Evolutionary conservation across 805 yeast genomes (phyloP).

Genomic region (Suhomyces sp.): DNA sequence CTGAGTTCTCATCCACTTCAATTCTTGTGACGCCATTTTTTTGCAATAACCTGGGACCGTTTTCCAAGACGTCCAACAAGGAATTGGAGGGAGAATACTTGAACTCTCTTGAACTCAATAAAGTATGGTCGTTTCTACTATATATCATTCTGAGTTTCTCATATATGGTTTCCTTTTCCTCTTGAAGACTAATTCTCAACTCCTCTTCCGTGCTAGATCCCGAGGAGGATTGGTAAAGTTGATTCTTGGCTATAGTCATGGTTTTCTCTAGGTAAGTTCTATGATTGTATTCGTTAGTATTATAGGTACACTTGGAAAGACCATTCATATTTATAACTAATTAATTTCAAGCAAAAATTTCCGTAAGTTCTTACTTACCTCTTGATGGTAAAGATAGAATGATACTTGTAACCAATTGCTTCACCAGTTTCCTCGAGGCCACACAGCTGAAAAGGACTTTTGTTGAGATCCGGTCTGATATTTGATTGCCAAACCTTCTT

Average conservation of each 20-base stretch:
- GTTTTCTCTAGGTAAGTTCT: not conserved
- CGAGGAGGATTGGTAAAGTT: slow-evolving; percentile 3
- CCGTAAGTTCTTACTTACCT: no score
- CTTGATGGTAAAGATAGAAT: no score
- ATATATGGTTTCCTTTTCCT: slow-evolving; percentile 18
- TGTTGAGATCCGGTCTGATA: no score
- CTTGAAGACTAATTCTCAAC: not conserved
- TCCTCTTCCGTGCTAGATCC: slow-evolving; percentile 5
- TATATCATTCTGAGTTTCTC: slow-evolving; percentile 29
- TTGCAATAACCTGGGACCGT: not conserved
- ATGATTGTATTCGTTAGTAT: no score
- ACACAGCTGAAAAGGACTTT: no score
- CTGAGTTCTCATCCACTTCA: slow-evolving; percentile 2
- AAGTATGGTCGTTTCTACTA: slow-evolving; percentile 17
- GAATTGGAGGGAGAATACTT: not conserved
- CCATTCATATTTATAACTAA: slow-evolving; percentile 3
- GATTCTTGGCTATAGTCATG: slow-evolving; percentile 2
- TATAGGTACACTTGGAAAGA: no score
- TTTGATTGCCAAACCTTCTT: no score
- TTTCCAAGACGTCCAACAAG: slow-evolving; percentile 2
- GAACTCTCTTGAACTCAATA: slow-evolving; percentile 15
- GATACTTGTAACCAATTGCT: no score
- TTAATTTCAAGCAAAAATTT: no score
- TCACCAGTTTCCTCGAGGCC: no score
- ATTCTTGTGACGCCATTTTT: slow-evolving; percentile 5